Percentiles rank a stretch among this genome's conserved stretches.
phyloP scores from a whole-genome alignment of 768 basidiomycete genomes.

The Mycena rebaudengoi region DNA sequence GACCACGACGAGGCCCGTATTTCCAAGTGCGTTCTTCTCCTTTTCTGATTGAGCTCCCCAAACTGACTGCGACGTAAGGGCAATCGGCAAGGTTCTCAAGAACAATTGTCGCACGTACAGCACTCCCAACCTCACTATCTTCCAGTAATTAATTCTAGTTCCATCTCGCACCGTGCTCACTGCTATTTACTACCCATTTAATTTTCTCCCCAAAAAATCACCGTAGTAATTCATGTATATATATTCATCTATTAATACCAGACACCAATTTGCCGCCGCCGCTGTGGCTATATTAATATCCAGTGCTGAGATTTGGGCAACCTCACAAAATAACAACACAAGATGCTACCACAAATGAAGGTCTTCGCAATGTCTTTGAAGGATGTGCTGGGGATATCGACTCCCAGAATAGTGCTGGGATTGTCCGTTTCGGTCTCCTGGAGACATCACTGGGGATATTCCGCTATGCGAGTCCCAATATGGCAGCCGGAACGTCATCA shows the following conservation, averaged over 20 bases:
- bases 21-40: neutral
- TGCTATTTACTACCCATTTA: neutral
- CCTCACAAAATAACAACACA: no score
- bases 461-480: neutral
- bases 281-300: neutral
- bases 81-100: conserved; percentile 11
- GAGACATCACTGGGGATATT: neutral
- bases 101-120: conserved; percentile 5
- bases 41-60: neutral
- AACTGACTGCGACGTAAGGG: neutral
- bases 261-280: no score
- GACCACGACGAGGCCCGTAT: neutral
- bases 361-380: no score
- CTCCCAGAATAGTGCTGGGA: neutral
- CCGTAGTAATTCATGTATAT: neutral
- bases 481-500: neutral
- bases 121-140: conserved; percentile 10
- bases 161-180: neutral
- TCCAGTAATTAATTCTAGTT: neutral
- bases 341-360: no score
- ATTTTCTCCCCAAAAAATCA: neutral
- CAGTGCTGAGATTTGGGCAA: neutral
- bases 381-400: neutral
- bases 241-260: conserved; percentile 1
- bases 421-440: neutral